Evolutionary conservation across 2,329 filamentous ascomycete species (phyloP).

Genomic region (Rhinocladiella mackenziei): DNA sequence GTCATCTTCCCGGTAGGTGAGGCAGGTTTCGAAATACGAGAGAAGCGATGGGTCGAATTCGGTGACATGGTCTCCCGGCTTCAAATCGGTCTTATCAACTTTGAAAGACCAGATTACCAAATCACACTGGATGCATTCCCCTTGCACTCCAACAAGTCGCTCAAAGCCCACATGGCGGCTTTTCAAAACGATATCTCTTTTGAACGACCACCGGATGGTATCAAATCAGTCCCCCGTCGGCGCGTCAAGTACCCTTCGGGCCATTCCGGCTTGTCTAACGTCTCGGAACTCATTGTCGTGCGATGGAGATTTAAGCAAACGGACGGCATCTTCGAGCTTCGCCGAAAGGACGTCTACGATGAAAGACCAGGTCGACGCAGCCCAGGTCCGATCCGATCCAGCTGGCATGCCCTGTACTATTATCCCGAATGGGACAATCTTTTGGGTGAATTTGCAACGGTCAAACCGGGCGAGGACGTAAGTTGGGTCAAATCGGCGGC

Average conservation of each 20-base stretch:
- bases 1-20: conserved; percentile 19
- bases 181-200: conserved; percentile 26
- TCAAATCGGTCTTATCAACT: conserved; percentile 40
- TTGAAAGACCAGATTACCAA: conserved; percentile 32
- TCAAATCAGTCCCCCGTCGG: conserved; percentile 19
- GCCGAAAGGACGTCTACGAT: conserved; percentile 38
- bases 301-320: conserved; percentile 40
- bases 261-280: conserved; percentile 9
- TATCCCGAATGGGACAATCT: conserved; percentile 41
- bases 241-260: conserved; percentile 20
- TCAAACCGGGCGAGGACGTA: conserved; percentile 35
- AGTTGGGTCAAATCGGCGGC: conserved; percentile 33
- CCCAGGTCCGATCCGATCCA: conserved; percentile 14
- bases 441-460: conserved; percentile 37
- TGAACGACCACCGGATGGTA: conserved; percentile 17
- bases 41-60: conserved; percentile 25
- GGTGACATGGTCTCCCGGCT: conserved; percentile 40
- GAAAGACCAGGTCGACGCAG: conserved; percentile 12
- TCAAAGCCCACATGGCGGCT: conserved; percentile 15
- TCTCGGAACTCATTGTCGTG: conserved; percentile 40
- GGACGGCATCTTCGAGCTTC: conserved; percentile 42
- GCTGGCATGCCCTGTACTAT: conserved; percentile 34
- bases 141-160: conserved; percentile 16
- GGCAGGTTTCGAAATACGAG: conserved; percentile 16
- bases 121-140: conserved; percentile 24